phyloP scores from a whole-genome alignment of 169 alveolate genomes.

The Eimeria nieschulzi region DNA sequence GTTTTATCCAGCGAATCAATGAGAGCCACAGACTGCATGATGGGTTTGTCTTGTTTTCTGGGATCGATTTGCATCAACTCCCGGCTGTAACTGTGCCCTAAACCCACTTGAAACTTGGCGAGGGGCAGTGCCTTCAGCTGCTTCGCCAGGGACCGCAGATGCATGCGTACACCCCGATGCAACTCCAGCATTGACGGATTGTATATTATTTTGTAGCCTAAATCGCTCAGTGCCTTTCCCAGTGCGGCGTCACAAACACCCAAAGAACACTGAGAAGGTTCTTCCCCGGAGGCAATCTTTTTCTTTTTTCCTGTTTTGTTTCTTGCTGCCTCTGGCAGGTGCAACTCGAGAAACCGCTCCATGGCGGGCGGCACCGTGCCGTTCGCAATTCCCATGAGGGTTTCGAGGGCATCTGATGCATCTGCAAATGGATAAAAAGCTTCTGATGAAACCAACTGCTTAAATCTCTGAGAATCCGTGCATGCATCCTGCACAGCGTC shows the following conservation, averaged over 20 bases:
- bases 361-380: slow-evolving; percentile 69
- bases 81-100: slow-evolving; percentile 91
- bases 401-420: slow-evolving; percentile 78
- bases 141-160: slow-evolving; percentile 67
- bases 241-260: slow-evolving; percentile 72
- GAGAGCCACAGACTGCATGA: slow-evolving; percentile 95
- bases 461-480: slow-evolving; percentile 41
- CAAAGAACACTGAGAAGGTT: neutral
- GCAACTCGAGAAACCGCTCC: slow-evolving; percentile 53
- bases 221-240: slow-evolving; percentile 68
- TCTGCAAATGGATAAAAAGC: slow-evolving; percentile 75
- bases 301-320: slow-evolving; percentile 19
- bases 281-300: neutral
- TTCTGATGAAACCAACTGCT: slow-evolving; percentile 26
- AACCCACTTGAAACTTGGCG: slow-evolving; percentile 75
- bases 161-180: slow-evolving; percentile 68
- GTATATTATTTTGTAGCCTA: slow-evolving; percentile 57
- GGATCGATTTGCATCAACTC: slow-evolving; percentile 94
- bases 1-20: slow-evolving; percentile 94
- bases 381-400: slow-evolving; percentile 47
- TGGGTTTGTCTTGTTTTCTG: slow-evolving; percentile 97
- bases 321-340: slow-evolving; percentile 60
- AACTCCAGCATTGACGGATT: slow-evolving; percentile 59
- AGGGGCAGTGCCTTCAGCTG: slow-evolving; percentile 21
- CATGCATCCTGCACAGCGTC: slow-evolving; percentile 72